A percentile compares a stretch with the other conserved stretches of the same genome.
Evolutionary conservation across 495 filamentous ascomycete species (phyloP).

Genomic region (Podospora pseudopauciseta): DNA sequence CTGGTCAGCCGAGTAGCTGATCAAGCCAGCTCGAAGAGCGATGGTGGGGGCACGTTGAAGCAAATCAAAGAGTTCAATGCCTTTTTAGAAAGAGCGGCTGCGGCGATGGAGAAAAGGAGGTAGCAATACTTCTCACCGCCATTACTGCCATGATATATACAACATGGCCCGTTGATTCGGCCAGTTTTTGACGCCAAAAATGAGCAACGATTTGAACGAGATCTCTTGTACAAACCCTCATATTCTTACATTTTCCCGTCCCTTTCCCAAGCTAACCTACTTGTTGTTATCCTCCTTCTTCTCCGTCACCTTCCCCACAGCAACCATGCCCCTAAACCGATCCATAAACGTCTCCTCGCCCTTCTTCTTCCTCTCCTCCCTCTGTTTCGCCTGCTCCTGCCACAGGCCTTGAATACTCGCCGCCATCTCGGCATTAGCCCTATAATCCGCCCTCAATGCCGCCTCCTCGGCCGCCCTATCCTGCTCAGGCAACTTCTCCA

Average conservation of each 20-base stretch:
- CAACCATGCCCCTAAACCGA: slow-evolving; percentile 31
- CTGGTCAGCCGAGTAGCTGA: slow-evolving; percentile 46
- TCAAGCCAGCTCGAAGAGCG: slow-evolving; percentile 41
- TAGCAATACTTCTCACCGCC: slow-evolving; percentile 1
- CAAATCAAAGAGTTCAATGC: slow-evolving; percentile 55
- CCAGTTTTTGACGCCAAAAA: not conserved
- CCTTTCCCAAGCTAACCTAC: not conserved
- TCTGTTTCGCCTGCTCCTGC: slow-evolving; percentile 54
- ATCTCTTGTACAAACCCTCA: slow-evolving; percentile 8
- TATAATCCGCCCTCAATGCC: slow-evolving; percentile 57
- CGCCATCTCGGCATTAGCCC: slow-evolving; percentile 54
- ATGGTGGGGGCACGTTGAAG: slow-evolving; percentile 47
- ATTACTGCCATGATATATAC: not conserved
- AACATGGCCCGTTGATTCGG: not conserved
- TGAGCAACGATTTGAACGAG: not conserved
- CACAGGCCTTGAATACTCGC: slow-evolving; percentile 52
- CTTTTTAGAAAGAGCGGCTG: slow-evolving; percentile 52
- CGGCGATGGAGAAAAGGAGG: slow-evolving; percentile 43
- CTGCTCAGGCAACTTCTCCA: slow-evolving; percentile 57
- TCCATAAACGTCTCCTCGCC: slow-evolving; percentile 54
- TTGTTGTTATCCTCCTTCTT: not conserved
- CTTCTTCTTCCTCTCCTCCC: slow-evolving; percentile 55
- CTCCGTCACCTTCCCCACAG: slow-evolving; percentile 2
- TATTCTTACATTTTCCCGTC: slow-evolving; percentile 10
- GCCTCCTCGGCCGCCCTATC: slow-evolving; percentile 65